These are phyloP conservation scores for Cyathus striatus DNA, from an alignment of 768 basidiomycete species.

Conservation along the genomic window DNA sequence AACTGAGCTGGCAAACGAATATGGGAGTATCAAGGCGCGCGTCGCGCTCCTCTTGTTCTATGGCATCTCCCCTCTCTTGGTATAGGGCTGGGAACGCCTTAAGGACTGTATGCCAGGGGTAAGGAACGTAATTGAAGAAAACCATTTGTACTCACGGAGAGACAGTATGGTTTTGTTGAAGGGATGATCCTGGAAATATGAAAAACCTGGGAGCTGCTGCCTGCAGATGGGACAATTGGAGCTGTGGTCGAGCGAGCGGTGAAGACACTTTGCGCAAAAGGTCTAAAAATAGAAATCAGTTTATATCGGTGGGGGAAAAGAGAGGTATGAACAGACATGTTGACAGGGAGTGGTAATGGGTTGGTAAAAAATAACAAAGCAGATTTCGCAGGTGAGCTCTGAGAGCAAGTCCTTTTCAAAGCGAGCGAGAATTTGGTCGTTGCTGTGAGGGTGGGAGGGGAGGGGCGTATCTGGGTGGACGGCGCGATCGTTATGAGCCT, in stretches of 20 bases:
- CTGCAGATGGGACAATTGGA: slow-evolving; percentile 83
- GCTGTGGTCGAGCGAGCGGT: slow-evolving; percentile 86
- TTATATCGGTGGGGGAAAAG: slow-evolving; percentile 6
- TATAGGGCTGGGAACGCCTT: slow-evolving; percentile 64
- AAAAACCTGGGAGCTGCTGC: slow-evolving; percentile 64
- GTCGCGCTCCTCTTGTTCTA: slow-evolving; percentile 74
- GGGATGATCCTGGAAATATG: slow-evolving; percentile 79
- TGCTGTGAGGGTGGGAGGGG: slow-evolving; percentile 16
- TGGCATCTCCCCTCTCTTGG: slow-evolving; percentile 52
- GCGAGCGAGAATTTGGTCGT: slow-evolving; percentile 21
- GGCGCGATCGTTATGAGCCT: slow-evolving; percentile 22
- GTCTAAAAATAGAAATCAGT: slow-evolving; percentile 45
- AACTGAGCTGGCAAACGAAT: slow-evolving; percentile 85
- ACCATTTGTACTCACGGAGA: slow-evolving; percentile 58
- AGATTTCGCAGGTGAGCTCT: slow-evolving; percentile 89
- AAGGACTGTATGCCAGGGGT: slow-evolving; percentile 41
- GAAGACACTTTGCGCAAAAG: slow-evolving; percentile 86
- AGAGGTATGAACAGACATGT: slow-evolving; percentile 54
- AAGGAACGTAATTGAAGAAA: slow-evolving; percentile 1
- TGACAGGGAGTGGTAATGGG: slow-evolving; percentile 94
- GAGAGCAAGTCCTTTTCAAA: slow-evolving; percentile 60
- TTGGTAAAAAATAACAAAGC: slow-evolving; percentile 76
- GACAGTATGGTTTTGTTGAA: slow-evolving; percentile 66
- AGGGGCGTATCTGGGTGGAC: slow-evolving; percentile 26
- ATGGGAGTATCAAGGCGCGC: slow-evolving; percentile 84